These are phyloP conservation scores for Umbelopsis isabellina DNA, from an alignment of 192 early-diverging fungal species.

Conservation along the genomic window DNA sequence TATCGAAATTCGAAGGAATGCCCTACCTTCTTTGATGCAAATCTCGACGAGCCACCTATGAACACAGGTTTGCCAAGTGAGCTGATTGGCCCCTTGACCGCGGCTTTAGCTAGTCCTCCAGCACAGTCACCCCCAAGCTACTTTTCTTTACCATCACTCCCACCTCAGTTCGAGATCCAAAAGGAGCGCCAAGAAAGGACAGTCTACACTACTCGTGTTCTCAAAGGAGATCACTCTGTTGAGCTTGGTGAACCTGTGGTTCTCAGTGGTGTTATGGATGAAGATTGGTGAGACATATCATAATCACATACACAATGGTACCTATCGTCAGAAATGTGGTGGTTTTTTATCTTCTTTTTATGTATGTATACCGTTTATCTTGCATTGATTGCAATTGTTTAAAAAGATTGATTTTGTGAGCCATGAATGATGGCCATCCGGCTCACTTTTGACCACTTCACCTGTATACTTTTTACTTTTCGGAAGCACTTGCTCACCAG, in stretches of 20 bases:
- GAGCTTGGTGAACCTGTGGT: constrained; percentile 37
- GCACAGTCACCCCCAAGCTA: constrained; percentile 39
- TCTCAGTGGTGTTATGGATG: constrained; percentile 37
- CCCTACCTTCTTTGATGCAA: constrained; percentile 43
- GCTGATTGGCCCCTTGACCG: constrained; percentile 19
- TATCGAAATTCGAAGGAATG: constrained; percentile 31
- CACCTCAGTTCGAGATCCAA: constrained; percentile 30
- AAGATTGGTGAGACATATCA: constrained; percentile 35
- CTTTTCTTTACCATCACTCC: constrained; percentile 30
- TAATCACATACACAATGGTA: too few species aligned
- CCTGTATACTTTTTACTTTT: too few species aligned
- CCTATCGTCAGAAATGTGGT: too few species aligned
- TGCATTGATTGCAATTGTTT: not conserved
- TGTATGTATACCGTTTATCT: not conserved
- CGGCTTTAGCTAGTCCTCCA: constrained; percentile 21
- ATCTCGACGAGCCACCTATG: constrained; percentile 38
- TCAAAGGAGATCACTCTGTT: constrained; percentile 15
- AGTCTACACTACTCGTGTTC: constrained; percentile 29
- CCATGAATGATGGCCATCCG: too few species aligned
- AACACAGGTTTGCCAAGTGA: constrained; percentile 19
- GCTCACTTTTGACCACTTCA: too few species aligned
- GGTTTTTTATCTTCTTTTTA: not conserved
- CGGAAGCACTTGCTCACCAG: too few species aligned
- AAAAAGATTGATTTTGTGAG: too few species aligned
- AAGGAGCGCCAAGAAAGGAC: constrained; percentile 41